phyloP scores from a whole-genome alignment of 208 protist species.

The Crithidia brevicula region DNA sequence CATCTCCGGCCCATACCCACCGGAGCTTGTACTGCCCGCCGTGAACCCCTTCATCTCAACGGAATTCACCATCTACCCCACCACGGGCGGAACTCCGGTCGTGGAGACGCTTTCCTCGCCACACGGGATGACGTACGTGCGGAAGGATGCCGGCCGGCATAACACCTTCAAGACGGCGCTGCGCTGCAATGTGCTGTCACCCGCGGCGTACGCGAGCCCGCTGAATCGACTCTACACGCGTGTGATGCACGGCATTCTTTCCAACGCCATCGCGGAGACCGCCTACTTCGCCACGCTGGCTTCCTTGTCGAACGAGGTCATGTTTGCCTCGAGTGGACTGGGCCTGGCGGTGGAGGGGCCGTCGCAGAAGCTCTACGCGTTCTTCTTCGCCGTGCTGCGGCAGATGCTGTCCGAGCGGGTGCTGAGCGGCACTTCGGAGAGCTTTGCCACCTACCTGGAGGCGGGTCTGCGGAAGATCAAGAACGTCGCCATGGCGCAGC shows the following conservation, averaged over 20 bases:
- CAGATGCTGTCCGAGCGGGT: conserved; percentile 25
- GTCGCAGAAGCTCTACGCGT: conserved; percentile 47
- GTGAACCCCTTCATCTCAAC: conserved; percentile 76
- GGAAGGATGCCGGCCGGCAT: conserved; percentile 45
- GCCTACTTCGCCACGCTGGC: conserved; percentile 74
- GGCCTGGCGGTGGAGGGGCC: conserved; percentile 57
- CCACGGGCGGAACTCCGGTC: background rate
- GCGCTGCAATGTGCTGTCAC: conserved; percentile 48
- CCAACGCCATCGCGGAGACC: conserved; percentile 49
- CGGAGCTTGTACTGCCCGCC: conserved; percentile 41
- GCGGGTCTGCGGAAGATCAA: conserved; percentile 31
- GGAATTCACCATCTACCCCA: conserved; percentile 61
- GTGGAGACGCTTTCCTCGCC: conserved; percentile 31
- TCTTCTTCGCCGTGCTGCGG: conserved; percentile 51
- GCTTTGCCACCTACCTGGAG: conserved; percentile 58
- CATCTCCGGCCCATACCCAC: conserved; percentile 24
- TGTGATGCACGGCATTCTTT: conserved; percentile 60
- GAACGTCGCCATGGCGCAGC: conserved; percentile 41
- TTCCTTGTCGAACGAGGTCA: conserved; percentile 53
- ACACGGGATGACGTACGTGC: conserved; percentile 55
- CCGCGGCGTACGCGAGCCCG: conserved; percentile 48
- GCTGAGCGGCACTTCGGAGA: conserved; percentile 39
- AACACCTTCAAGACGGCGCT: conserved; percentile 70
- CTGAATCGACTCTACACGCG: conserved; percentile 60
- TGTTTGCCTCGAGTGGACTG: conserved; percentile 33